phyloP scores from a whole-genome alignment of 352 stramenopile genomes.

The Phytophthora palmivora region DNA sequence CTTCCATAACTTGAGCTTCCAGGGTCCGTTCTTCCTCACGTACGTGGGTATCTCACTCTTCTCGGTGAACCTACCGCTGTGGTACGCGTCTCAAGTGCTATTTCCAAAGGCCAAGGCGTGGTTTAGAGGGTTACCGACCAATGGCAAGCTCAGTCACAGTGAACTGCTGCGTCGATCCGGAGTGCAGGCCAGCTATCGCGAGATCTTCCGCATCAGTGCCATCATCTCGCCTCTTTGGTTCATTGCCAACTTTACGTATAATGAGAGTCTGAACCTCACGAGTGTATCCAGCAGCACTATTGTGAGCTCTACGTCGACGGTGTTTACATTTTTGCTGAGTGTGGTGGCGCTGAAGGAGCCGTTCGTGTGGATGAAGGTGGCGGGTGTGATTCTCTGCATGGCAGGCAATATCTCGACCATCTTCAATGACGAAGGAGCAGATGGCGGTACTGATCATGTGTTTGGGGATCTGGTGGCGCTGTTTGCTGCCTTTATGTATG shows the following conservation, averaged over 20 bases:
- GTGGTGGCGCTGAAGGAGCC: conserved; percentile 80
- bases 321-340: conserved; percentile 95
- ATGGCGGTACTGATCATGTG: conserved; percentile 47
- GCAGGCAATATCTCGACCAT: conserved; percentile 87
- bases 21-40: conserved; percentile 90
- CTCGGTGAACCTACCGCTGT: conserved; percentile 82
- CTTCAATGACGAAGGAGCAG: conserved; percentile 64
- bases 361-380: conserved; percentile 83
- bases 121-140: conserved; percentile 43
- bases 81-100: conserved; percentile 66
- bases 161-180: conserved; percentile 41
- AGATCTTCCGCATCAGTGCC: conserved; percentile 60
- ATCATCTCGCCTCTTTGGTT: conserved; percentile 95
- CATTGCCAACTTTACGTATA: conserved; percentile 95
- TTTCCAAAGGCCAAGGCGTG: conserved; percentile 47
- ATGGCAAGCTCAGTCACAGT: conserved; percentile 45
- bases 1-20: conserved; percentile 87
- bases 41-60: conserved; percentile 91
- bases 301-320: conserved; percentile 92
- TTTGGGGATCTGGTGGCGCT: conserved; percentile 72
- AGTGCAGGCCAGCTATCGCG: conserved; percentile 44
- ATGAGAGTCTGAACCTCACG: conserved; percentile 91
- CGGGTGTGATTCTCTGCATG: conserved; percentile 89
- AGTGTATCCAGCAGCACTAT: conserved; percentile 95
- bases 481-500: conserved; percentile 92